Conservation (phyloP, 2,329 filamentous ascomycete species). For the Chrysoporthe austroafricana region DNA sequence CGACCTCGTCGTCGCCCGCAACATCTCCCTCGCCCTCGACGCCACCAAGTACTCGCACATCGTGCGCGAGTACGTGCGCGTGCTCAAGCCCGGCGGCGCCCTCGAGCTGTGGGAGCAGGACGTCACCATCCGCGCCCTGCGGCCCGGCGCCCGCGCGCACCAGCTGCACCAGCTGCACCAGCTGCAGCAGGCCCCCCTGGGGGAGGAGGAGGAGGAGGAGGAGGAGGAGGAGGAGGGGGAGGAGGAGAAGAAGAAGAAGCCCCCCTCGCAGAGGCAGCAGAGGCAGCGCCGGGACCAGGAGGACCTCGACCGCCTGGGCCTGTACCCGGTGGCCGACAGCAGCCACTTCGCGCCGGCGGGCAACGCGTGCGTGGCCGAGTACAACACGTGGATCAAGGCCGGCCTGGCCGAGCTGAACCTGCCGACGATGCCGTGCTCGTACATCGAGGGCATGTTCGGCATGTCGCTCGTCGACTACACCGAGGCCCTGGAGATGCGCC, state of each 20-base stretch:
- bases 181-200: too few relatives aligned
- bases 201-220: slow-evolving; percentile 33
- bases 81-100: slow-evolving; percentile 62
- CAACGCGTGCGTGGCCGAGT: slow-evolving; percentile 62
- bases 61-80: slow-evolving; percentile 57
- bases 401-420: slow-evolving; percentile 60
- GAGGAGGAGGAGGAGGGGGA: slow-evolving; percentile 41
- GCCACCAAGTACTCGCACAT: slow-evolving; percentile 65
- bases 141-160: slow-evolving; percentile 49
- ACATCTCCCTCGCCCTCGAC: slow-evolving; percentile 45
- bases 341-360: slow-evolving; percentile 63
- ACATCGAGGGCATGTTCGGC: slow-evolving; percentile 53
- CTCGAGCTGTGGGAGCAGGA: slow-evolving; percentile 69
- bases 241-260: too few relatives aligned
- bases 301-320: background rate
- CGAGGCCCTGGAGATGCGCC: slow-evolving; percentile 55
- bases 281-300: slow-evolving; percentile 52
- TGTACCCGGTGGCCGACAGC: slow-evolving; percentile 49
- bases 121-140: slow-evolving; percentile 62
- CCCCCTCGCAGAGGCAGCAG: slow-evolving; percentile 47
- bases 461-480: slow-evolving; percentile 53
- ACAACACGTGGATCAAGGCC: slow-evolving; percentile 63
- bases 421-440: slow-evolving; percentile 60
- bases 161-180: too few relatives aligned
- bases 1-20: slow-evolving; percentile 26